Base-by-base conservation (phyloP, 163 green algal species). In the Prototheca wickerhamii region DNA sequence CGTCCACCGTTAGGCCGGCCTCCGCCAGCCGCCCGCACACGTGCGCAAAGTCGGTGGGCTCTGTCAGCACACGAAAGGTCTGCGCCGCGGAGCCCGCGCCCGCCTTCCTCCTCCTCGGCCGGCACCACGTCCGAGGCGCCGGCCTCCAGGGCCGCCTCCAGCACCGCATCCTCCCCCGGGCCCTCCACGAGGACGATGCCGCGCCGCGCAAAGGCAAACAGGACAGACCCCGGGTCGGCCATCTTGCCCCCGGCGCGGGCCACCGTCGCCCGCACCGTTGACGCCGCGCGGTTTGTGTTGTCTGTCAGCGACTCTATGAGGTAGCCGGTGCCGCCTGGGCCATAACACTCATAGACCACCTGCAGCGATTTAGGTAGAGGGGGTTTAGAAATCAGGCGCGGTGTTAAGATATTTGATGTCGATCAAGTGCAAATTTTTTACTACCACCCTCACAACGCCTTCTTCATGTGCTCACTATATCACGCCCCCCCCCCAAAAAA, bases 231-330 rank as follows among this genome's bases (percentile, higher is more conserved):
- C 2, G 79, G 63, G 57, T 95, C 87, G 2, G 91, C 91, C 46
- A 94, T 84, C 76, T 97, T 97, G 64, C 81, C 86, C 3, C 73
- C 84, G 2, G 60, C 68, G 64, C 94, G 94, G 17, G 76, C 89
- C 29, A 96, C 79, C 3, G 82, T 80, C 3, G 80, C 60, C 46
- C 86, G 86, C 28, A 96, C 83, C 29, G 92, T 82, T 3, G 74
- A 76, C 3, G 83, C 84, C 0, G 73, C 70, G 1, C 91, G 82
- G 71, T 94, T 94, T 29, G 91, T 60, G 69, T 96, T 97, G 81
- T 98, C 92, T 18, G 89, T 97, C 0, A 98, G 74, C 46, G 77
- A 90, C 54, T 95, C 88, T 32, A 95, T 82, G 12, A 98, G 73
- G 52, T 97, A 94, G 8, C 90, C 89, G 12, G 83, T 84, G 33